Evolutionary conservation across 129 eudicot species (phyloP).

Genomic region (carrot (Daucus carota)): DH1_v3.0 NC_030387.2:35352501-35353000

Average conservation of each 20-base stretch:
- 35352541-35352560: neutral
- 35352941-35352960: too few relatives aligned
- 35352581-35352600: conserved; percentile 1
- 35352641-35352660: neutral
- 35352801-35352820: neutral
- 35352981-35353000: too few relatives aligned
- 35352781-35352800: neutral
- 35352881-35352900: neutral
- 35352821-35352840: neutral
- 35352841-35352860: neutral
- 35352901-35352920: neutral
- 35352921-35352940: neutral
- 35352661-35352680: neutral
- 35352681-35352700: neutral
- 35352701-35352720: neutral
- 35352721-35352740: neutral
- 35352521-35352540: conserved; percentile 1
- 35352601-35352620: neutral
- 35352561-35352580: neutral
- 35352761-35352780: neutral
- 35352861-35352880: neutral
- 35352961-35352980: too few relatives aligned
- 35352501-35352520: neutral
- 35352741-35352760: neutral
- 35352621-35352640: neutral